phyloP scores from a whole-genome alignment of 2,329 filamentous ascomycete genomes.

The Ophiobolus disseminans region DNA sequence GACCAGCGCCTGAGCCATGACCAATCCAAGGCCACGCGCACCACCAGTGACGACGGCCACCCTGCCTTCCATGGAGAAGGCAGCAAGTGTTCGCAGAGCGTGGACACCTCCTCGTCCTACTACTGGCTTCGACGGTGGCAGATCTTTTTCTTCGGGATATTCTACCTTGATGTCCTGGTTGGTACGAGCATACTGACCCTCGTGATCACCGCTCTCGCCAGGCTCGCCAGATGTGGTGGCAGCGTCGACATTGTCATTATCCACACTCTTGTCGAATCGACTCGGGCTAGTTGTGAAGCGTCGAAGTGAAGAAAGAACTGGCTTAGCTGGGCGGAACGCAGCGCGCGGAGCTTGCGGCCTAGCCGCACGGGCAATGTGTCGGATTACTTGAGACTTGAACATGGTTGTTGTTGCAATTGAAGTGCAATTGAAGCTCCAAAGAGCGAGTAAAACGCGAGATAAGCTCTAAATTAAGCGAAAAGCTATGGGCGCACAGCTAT shows the following conservation, averaged over 20 bases:
- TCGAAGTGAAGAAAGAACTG: conserved; percentile 28
- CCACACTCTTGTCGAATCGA: conserved; percentile 35
- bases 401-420: conserved; percentile 24
- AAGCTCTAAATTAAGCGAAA: conserved; percentile 11
- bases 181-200: conserved; percentile 78
- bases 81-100: conserved; percentile 82
- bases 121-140: conserved; percentile 74
- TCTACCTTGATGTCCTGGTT: conserved; percentile 79
- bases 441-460: neutral
- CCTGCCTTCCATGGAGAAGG: conserved; percentile 84
- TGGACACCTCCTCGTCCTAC: conserved; percentile 80
- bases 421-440: conserved; percentile 12
- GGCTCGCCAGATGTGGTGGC: conserved; percentile 48
- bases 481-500: conserved; percentile 17
- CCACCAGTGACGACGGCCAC: conserved; percentile 89
- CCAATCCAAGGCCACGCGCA: conserved; percentile 84
- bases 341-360: conserved; percentile 37
- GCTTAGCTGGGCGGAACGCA: conserved; percentile 25
- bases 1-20: conserved; percentile 92
- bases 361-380: conserved; percentile 38
- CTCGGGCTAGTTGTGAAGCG: conserved; percentile 37
- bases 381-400: conserved; percentile 44
- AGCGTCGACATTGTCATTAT: conserved; percentile 39
- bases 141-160: conserved; percentile 76
- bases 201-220: conserved; percentile 56